phyloP scores from a whole-genome alignment of 2,329 filamentous ascomycete genomes.

The Byssochlamys sp. region DNA sequence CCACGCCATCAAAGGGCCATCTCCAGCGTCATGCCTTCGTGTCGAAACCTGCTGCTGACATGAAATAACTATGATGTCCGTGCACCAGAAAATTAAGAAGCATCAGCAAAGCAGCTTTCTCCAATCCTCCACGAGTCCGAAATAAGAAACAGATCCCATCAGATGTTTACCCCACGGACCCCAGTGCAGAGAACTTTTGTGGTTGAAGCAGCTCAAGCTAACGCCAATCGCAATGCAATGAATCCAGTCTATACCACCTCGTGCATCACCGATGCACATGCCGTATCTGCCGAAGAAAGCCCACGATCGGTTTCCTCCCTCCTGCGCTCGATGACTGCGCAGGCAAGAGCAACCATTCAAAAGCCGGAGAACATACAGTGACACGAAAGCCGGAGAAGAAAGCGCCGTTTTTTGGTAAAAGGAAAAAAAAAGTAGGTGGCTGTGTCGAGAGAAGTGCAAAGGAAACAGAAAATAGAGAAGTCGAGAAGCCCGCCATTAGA shows the following conservation, averaged over 20 bases:
- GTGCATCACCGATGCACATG: constrained; percentile 12
- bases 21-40: constrained; percentile 13
- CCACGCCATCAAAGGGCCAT: constrained; percentile 11
- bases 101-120: constrained; percentile 23
- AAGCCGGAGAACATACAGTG: constrained; percentile 7
- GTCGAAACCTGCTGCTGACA: constrained; percentile 15
- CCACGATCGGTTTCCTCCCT: constrained; percentile 7
- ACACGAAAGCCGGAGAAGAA: constrained; percentile 19
- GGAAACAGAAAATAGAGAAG: constrained; percentile 6
- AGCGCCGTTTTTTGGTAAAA: constrained; percentile 10
- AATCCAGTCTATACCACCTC: constrained; percentile 23
- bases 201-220: constrained; percentile 29
- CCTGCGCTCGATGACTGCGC: constrained; percentile 7
- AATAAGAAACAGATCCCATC: constrained; percentile 19
- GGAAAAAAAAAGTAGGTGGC: constrained; percentile 4
- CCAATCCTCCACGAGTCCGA: constrained; percentile 28
- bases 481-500: constrained; percentile 25
- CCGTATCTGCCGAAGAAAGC: constrained; percentile 16
- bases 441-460: neutral
- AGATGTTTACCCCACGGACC: constrained; percentile 23
- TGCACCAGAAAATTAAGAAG: constrained; percentile 19
- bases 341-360: constrained; percentile 5
- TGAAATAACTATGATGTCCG: constrained; percentile 17
- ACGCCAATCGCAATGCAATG: constrained; percentile 36
- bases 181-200: constrained; percentile 22